These are phyloP conservation scores for Kalanchoe fedtschenkoi DNA, from an alignment of 164 flowering plant species.

Conservation along the genomic window DNA sequence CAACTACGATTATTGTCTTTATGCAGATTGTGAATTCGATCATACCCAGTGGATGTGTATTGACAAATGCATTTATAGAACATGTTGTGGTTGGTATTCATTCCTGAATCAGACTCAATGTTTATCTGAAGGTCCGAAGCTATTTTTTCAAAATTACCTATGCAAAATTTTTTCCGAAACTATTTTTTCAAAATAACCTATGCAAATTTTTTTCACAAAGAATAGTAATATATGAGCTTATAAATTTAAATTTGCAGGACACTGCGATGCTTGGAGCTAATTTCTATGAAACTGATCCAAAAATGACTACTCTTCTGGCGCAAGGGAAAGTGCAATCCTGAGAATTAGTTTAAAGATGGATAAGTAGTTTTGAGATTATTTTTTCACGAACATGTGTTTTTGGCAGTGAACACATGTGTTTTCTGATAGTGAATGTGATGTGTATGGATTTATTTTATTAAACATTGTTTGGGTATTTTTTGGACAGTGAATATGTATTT, in stretches of 20 bases:
- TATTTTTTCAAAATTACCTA: not conserved
- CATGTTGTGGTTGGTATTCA: constrained; percentile 88
- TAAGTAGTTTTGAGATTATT: too few species aligned
- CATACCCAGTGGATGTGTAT: constrained; percentile 84
- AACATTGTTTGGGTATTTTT: too few species aligned
- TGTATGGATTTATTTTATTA: too few species aligned
- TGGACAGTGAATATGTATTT: too few species aligned
- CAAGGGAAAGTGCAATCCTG: constrained; percentile 91
- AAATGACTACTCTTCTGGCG: constrained; percentile 50
- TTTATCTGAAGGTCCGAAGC: constrained; percentile 57
- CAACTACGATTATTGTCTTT: not conserved
- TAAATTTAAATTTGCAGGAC: constrained; percentile 44
- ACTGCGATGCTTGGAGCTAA: constrained; percentile 98
- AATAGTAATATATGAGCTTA: not conserved
- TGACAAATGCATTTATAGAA: constrained; percentile 55
- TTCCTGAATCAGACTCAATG: constrained; percentile 61
- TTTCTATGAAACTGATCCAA: constrained; percentile 70
- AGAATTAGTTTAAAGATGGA: too few species aligned
- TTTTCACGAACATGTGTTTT: too few species aligned
- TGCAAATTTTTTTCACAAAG: too few species aligned
- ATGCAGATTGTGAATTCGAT: constrained; percentile 85
- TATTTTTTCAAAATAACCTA: too few species aligned
- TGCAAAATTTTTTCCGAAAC: not conserved
- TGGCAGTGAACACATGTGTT: too few species aligned
- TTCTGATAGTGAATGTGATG: too few species aligned